Percentiles rank a stretch among this genome's conserved stretches.
Evolutionary conservation across 2,329 filamentous ascomycete species (phyloP).

Genomic region (Corinectria fuckeliana): DNA sequence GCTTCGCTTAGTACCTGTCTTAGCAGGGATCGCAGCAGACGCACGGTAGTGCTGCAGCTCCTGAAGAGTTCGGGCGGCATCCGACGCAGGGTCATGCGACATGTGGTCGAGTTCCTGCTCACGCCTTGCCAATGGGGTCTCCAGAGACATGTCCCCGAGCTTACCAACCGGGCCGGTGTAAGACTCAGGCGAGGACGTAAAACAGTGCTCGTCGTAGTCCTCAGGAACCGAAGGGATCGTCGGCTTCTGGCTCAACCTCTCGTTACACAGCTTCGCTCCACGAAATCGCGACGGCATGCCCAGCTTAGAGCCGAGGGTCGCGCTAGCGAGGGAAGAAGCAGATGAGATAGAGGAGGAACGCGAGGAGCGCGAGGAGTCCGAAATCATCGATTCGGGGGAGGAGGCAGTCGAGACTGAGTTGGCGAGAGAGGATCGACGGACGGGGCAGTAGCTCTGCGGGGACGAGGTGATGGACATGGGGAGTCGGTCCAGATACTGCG

Average conservation of each 20-base stretch:
- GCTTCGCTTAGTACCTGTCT: constrained; percentile 62
- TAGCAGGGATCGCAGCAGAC: constrained; percentile 43
- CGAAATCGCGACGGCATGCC: constrained; percentile 70
- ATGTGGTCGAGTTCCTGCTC: constrained; percentile 55
- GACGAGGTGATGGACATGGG: constrained; percentile 56
- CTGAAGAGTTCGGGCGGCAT: constrained; percentile 65
- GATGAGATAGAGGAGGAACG: constrained; percentile 71
- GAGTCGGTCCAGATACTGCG: constrained; percentile 62
- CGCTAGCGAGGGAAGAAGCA: constrained; percentile 65
- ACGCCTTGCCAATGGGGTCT: constrained; percentile 54
- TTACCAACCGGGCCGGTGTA: constrained; percentile 61
- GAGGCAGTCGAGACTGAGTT: constrained; percentile 68
- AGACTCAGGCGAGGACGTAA: constrained; percentile 63
- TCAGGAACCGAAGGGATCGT: constrained; percentile 65
- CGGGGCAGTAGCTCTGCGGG: constrained; percentile 55
- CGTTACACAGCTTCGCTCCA: constrained; percentile 63
- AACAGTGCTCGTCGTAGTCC: constrained; percentile 57
- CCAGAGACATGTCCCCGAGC: constrained; percentile 56
- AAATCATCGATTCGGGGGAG: constrained; percentile 72
- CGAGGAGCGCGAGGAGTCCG: constrained; percentile 66
- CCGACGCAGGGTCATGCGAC: constrained; percentile 52
- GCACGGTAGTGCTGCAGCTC: constrained; percentile 63
- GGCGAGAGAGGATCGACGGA: constrained; percentile 67
- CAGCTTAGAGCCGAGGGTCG: constrained; percentile 59
- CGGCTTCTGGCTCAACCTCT: constrained; percentile 60